Evolutionary conservation across 805 yeast species (phyloP).

Genomic region (Yamadazyma scolyti): DNA sequence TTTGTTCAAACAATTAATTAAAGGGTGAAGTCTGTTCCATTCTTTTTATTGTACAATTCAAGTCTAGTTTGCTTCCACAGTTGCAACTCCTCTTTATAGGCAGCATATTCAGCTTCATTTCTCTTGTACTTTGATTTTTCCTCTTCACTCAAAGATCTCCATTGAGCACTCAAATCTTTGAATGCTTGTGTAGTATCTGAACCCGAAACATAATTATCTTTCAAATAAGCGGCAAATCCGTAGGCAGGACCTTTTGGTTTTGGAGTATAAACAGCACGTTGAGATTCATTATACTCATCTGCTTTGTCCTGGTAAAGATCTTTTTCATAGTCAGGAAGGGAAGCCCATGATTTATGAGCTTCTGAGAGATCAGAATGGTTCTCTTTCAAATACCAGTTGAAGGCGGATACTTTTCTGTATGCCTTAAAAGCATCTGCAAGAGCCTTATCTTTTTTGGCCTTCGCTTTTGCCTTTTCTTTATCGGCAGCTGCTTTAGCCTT

Average conservation of each 20-base stretch:
- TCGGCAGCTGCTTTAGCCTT: constrained; percentile 15
- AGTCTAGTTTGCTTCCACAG: constrained; percentile 29
- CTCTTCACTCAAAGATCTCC: constrained; percentile 24
- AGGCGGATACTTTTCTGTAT: constrained; percentile 8
- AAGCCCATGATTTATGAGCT: constrained; percentile 19
- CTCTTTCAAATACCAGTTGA: constrained; percentile 11
- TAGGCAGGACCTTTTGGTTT: constrained; percentile 31
- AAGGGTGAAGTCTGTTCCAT: constrained; percentile 4
- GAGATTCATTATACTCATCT: constrained; percentile 24
- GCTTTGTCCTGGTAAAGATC: constrained; percentile 21
- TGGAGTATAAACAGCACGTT: constrained; percentile 19
- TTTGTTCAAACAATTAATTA: neutral
- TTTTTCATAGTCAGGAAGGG: constrained; percentile 26
- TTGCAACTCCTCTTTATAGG: constrained; percentile 18
- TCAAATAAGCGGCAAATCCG: constrained; percentile 27
- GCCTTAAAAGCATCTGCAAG: constrained; percentile 9
- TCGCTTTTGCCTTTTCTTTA: constrained; percentile 13
- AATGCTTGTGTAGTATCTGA: constrained; percentile 17
- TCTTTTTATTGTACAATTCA: constrained; percentile 8
- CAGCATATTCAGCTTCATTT: constrained; percentile 15
- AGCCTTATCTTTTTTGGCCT: constrained; percentile 14
- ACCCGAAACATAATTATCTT: constrained; percentile 22
- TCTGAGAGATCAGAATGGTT: constrained; percentile 1
- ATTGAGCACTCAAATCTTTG: constrained; percentile 23
- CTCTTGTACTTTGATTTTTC: constrained; percentile 25